Percentiles rank a stretch among this genome's conserved stretches.
Conservation (phyloP, 2,329 filamentous ascomycete genomes). For the Emergomyces africanus region DNA sequence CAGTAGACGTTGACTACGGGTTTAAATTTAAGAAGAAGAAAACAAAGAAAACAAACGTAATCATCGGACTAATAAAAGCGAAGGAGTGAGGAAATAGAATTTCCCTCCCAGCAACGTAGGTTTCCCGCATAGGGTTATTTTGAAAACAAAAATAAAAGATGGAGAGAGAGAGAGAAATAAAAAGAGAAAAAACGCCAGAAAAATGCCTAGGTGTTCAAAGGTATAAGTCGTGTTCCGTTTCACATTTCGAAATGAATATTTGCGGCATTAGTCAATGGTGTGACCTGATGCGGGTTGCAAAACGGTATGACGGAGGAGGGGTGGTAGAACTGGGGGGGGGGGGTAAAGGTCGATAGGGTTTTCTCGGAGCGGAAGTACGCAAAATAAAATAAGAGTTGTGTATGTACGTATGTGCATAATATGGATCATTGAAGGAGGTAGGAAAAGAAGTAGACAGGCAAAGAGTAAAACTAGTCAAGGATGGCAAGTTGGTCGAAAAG, state of each 20-base stretch:
- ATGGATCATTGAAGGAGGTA: not conserved
- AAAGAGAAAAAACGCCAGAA: not conserved
- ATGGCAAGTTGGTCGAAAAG: not conserved
- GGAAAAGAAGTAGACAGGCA: not conserved
- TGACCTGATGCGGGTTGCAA: not conserved
- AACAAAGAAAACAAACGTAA: not conserved
- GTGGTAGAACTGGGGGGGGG: not conserved
- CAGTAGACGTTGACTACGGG: not conserved
- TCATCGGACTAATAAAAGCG: not conserved
- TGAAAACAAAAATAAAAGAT: not conserved
- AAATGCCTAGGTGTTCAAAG: not conserved
- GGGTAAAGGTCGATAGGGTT: not conserved
- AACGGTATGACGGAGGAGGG: not conserved
- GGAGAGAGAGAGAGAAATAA: not conserved
- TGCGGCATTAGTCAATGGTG: not conserved
- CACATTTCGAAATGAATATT: not conserved
- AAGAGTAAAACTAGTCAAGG: not conserved
- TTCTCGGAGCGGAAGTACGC: not conserved
- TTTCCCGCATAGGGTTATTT: not conserved
- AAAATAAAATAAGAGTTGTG: not conserved
- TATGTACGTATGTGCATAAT: not conserved
- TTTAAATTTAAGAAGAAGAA: not conserved
- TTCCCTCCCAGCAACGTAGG: not conserved
- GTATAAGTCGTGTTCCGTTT: not conserved
- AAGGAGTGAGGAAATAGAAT: not conserved